These are phyloP conservation scores for Hymenoscyphus fructigenus DNA, from an alignment of 2,329 filamentous ascomycete genomes.

Conservation along the genomic window DNA sequence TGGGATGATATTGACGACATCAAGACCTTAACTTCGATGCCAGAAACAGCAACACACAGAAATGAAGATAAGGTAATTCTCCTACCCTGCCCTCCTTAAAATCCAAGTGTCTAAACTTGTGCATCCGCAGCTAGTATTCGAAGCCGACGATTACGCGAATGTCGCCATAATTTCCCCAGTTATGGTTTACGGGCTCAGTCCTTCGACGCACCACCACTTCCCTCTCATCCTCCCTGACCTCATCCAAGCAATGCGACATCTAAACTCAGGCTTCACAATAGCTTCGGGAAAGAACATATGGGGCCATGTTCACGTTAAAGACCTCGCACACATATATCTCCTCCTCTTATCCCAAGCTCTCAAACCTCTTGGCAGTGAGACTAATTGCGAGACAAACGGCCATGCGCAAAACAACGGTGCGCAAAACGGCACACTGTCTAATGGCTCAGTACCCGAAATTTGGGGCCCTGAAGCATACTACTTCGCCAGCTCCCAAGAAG, in stretches of 20 bases:
- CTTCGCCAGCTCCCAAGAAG: constrained; percentile 13
- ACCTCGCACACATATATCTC: constrained; percentile 19
- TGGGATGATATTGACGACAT: neutral
- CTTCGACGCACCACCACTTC: constrained; percentile 16
- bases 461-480: constrained; percentile 21
- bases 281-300: constrained; percentile 13
- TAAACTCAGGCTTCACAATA: constrained; percentile 18
- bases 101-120: neutral
- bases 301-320: constrained; percentile 20
- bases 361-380: neutral
- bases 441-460: neutral
- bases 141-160: constrained; percentile 6
- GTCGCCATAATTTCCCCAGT: constrained; percentile 20
- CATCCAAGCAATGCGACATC: neutral
- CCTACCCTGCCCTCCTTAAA: too few relatives aligned
- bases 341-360: constrained; percentile 13
- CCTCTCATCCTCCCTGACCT: constrained; percentile 13
- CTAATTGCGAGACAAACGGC: neutral
- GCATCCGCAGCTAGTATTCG: constrained; percentile 7
- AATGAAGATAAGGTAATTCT: neutral
- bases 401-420: too few relatives aligned
- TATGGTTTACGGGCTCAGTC: constrained; percentile 20
- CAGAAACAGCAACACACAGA: neutral
- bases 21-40: neutral
- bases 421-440: neutral